phyloP scores from a whole-genome alignment of 441 rosid species.

The Aleurites moluccanus region DNA sequence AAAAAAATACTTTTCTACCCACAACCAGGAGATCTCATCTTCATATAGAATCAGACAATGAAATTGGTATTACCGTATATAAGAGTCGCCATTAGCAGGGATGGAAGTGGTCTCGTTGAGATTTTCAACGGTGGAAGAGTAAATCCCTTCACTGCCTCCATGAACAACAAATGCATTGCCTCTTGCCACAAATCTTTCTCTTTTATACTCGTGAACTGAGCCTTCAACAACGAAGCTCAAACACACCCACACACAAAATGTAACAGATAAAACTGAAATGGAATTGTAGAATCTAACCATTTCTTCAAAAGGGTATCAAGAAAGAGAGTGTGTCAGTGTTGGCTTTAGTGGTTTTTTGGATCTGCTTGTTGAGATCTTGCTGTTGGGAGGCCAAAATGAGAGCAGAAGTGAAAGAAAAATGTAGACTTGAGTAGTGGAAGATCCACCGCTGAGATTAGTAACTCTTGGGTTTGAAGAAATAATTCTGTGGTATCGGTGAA shows the following conservation, averaged over 20 bases:
- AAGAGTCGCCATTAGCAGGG: conserved; percentile 57
- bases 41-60: neutral
- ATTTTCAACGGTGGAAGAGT: conserved; percentile 51
- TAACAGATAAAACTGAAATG: conserved; percentile 28
- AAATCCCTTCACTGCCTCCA: conserved; percentile 93
- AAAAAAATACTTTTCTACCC: neutral
- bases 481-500: neutral
- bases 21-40: conserved; percentile 19
- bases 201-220: conserved; percentile 81
- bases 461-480: neutral
- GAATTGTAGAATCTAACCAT: conserved; percentile 28
- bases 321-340: neutral
- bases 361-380: conserved; percentile 29
- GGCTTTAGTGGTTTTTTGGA: conserved; percentile 20
- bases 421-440: conserved; percentile 8
- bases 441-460: neutral
- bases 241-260: conserved; percentile 29
- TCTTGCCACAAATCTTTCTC: conserved; percentile 64
- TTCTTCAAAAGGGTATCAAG: neutral
- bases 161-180: conserved; percentile 92
- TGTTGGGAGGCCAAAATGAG: neutral
- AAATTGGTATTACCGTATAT: conserved; percentile 54
- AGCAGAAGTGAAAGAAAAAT: neutral
- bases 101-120: conserved; percentile 30
- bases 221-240: conserved; percentile 41